A percentile compares a stretch with the other conserved stretches of the same genome.
Evolutionary conservation across 805 yeast species (phyloP).

Genomic region (Ogataea haglerorum): DNA sequence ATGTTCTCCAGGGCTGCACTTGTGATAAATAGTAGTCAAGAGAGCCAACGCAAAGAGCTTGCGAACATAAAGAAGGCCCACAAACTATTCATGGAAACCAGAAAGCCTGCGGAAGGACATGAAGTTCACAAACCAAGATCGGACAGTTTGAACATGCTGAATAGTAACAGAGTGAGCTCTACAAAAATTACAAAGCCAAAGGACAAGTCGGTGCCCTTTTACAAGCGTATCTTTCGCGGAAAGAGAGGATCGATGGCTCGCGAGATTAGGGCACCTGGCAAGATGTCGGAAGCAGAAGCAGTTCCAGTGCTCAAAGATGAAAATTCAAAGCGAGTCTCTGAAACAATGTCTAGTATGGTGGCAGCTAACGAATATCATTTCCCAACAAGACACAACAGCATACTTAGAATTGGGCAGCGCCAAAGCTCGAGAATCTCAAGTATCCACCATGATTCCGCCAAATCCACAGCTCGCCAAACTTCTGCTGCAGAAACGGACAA

Average conservation of each 20-base stretch:
- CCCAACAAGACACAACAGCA: constrained; percentile 1
- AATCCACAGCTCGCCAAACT: constrained; percentile 5
- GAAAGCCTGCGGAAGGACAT: constrained; percentile 9
- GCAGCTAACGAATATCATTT: constrained; percentile 1
- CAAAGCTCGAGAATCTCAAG: neutral
- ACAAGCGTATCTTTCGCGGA: constrained; percentile 6
- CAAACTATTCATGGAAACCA: constrained; percentile 8
- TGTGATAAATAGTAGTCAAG: constrained; percentile 13
- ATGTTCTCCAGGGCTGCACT: constrained; percentile 16
- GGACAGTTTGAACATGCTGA: constrained; percentile 23
- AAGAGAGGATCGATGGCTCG: neutral
- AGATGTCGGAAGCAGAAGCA: neutral
- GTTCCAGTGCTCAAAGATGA: neutral
- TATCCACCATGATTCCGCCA: neutral
- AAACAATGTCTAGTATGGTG: neutral
- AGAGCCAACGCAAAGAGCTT: constrained; percentile 5
- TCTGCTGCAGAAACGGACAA: constrained; percentile 4
- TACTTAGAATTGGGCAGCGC: neutral
- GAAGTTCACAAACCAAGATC: constrained; percentile 16
- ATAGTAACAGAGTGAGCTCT: constrained; percentile 19
- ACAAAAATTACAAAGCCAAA: constrained; percentile 19
- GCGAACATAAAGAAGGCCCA: constrained; percentile 7
- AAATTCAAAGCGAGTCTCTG: neutral
- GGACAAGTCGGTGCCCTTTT: neutral
- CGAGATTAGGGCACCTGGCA: neutral